These are phyloP conservation scores for Pontederia crassipes DNA, from an alignment of 176 grass and related monocot species.

Conservation along the genomic window DNA sequence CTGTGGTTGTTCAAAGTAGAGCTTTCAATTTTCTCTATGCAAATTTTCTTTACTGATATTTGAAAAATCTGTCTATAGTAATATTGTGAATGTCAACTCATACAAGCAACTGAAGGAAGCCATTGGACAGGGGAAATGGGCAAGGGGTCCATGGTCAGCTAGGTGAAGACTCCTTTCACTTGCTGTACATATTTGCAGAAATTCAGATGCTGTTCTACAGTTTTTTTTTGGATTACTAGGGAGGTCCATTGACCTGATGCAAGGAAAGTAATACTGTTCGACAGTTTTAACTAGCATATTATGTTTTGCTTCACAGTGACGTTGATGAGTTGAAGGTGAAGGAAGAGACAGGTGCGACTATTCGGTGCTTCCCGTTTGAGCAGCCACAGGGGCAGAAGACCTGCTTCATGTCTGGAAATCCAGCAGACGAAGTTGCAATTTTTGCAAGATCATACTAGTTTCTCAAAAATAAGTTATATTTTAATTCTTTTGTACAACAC, in stretches of 20 bases:
- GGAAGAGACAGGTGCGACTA: conserved; percentile 91
- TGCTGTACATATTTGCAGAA: neutral
- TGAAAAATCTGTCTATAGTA: conserved; percentile 29
- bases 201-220: neutral
- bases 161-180: conserved; percentile 32
- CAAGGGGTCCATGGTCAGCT: conserved; percentile 96
- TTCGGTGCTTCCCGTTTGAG: conserved; percentile 92
- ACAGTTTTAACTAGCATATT: neutral
- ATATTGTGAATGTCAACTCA: conserved; percentile 80
- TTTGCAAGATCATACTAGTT: conserved; percentile 82
- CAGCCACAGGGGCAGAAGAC: conserved; percentile 67
- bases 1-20: too few relatives aligned
- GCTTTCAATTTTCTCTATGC: too few relatives aligned
- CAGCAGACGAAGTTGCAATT: conserved; percentile 79
- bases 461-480: neutral
- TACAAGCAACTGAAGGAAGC: conserved; percentile 73
- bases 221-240: too few relatives aligned
- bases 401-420: conserved; percentile 93
- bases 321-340: conserved; percentile 88
- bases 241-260: too few relatives aligned
- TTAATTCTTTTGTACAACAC: neutral
- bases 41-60: conserved; percentile 1
- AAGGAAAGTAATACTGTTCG: too few relatives aligned
- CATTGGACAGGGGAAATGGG: conserved; percentile 86
- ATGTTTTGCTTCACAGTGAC: conserved; percentile 31